Percentiles rank a stretch among this genome's conserved stretches.
Evolutionary conservation across 768 basidiomycete genomes (phyloP).

Genomic region (Zangia roseola): DNA sequence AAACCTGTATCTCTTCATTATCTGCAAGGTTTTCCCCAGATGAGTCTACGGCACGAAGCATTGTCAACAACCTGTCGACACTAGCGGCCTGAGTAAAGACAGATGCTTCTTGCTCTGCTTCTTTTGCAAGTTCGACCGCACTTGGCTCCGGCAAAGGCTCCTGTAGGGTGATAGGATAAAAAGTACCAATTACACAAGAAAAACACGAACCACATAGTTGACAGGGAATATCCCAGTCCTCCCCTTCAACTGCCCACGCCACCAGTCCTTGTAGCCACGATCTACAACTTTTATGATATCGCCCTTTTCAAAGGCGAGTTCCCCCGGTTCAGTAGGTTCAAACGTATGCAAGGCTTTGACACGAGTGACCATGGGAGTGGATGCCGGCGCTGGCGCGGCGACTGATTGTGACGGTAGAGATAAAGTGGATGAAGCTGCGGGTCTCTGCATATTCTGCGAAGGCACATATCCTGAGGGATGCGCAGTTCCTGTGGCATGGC

Average conservation of each 20-base stretch:
- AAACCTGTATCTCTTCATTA: conserved; percentile 84
- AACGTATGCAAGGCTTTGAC: conserved; percentile 90
- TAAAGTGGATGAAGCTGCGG: conserved; percentile 27
- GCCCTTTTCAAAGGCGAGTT: conserved; percentile 88
- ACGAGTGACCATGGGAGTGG: conserved; percentile 59
- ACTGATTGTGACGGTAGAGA: conserved; percentile 25
- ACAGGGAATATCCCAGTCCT: conserved; percentile 95
- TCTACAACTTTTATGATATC: conserved; percentile 95
- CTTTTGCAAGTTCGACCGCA: conserved; percentile 67
- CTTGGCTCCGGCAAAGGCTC: conserved; percentile 87
- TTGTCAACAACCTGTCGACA: conserved; percentile 75
- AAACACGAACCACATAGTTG: conserved; percentile 80
- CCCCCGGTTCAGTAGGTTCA: conserved; percentile 82
- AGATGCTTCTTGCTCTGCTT: conserved; percentile 83
- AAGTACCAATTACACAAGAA: not conserved
- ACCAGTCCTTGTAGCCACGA: conserved; percentile 94
- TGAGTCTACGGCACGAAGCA: conserved; percentile 74
- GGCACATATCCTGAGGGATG: conserved; percentile 58
- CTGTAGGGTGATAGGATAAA: conserved; percentile 35
- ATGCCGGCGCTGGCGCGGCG: conserved; percentile 12
- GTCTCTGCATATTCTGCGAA: conserved; percentile 46
- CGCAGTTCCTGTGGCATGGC: conserved; percentile 29
- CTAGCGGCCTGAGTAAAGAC: conserved; percentile 86
- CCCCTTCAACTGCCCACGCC: conserved; percentile 88
- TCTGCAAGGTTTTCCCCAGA: conserved; percentile 83